These are phyloP conservation scores for Alnus glutinosa DNA, from an alignment of 306 rosid genomes.

Conservation along the genomic window DNA sequence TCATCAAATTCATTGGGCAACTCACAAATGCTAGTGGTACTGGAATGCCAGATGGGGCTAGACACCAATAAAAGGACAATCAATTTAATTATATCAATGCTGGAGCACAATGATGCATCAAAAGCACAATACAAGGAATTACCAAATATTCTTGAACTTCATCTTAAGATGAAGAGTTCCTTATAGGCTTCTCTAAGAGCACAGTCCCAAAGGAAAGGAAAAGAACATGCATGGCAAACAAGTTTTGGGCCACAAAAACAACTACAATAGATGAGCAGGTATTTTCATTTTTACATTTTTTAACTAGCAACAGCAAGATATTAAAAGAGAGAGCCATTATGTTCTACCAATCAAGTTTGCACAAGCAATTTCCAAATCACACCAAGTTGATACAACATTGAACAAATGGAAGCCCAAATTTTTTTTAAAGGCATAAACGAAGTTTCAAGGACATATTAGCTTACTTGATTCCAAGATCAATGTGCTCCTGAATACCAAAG, in stretches of 20 bases:
- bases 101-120: not conserved
- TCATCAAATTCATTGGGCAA: not conserved
- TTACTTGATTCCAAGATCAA: slow-evolving; percentile 83
- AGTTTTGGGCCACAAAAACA: not conserved
- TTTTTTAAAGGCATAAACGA: not conserved
- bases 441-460: slow-evolving; percentile 15
- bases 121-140: not conserved
- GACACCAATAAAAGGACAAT: not conserved
- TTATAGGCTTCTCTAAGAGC: not conserved
- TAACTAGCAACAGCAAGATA: not conserved
- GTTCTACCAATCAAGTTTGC: not conserved
- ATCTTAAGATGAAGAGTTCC: not conserved
- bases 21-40: not conserved
- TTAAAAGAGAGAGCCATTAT: not conserved
- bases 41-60: not conserved
- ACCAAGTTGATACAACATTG: not conserved
- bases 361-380: not conserved
- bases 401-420: not conserved
- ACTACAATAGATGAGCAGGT: not conserved
- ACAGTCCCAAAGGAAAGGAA: not conserved
- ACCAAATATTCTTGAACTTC: not conserved
- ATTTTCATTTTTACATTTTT: not conserved
- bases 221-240: not conserved
- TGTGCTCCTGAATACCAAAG: slow-evolving; percentile 89
- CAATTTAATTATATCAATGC: not conserved